Evolutionary conservation across 176 grass and related monocot species (phyloP), one percentile per base, ranked within the genome.

Genomic region (Ananas comosus): DNA sequence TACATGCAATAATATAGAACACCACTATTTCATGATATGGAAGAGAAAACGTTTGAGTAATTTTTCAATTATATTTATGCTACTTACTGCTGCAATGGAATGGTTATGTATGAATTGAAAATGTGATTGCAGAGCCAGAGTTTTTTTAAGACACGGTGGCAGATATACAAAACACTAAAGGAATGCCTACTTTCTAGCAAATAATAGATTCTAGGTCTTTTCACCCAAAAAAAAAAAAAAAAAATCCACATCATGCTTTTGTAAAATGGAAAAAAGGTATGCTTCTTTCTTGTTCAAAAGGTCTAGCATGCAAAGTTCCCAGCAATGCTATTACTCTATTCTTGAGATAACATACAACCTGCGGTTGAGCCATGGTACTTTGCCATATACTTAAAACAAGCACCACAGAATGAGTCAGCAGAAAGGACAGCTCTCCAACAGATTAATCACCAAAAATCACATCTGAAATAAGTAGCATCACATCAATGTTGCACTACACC

Each of bases 381-480:
- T 69, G 66, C 65, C 52, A 69, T 69, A 27, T 63, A 68, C 48
- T 57, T 77, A 59, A 77, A 61, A 53, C 33, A 68, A 63, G 54
- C 66, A 18, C 52, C 66, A 51, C 9, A 42, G 33, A 69, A 77
- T 73, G 80, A 75, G 51, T 63, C 80, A 85, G 73, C 82, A 84
- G 80, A 88, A 82, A 67, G 67, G 88, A 42, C 33, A 42, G 6
- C 33, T 42, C 73, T 85, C 85, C 80, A 78, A 74, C 53, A 77
- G 13, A 49, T 50, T 42, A 74, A 51, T 47, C 74, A 80, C 73
- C 82, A 82, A 70, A 78, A 88, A 85, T 78, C 49, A 75, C 79
- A 70, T 82, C 75, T 80, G 70, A 79, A 77, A 85, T 83, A 72
- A 83, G 76, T 22, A 72, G 74, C 57, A 83, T 86, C 76, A 79